Base-by-base conservation (phyloP, 257 asterid species). In the Nyctanthes arbortristis region DNA sequence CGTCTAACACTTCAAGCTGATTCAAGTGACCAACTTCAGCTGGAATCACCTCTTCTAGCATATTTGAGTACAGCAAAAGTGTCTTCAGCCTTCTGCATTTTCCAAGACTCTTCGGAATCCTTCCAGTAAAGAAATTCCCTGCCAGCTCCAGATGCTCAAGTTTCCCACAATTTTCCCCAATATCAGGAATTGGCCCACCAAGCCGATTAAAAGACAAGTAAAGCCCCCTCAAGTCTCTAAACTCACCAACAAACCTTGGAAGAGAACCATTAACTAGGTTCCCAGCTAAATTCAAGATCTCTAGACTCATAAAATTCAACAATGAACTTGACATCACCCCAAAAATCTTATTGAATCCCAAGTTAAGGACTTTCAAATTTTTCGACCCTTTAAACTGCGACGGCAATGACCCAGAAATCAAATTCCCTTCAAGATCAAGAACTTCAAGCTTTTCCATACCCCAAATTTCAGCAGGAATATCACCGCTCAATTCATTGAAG, bases 341-440 rank as follows among this genome's bases (percentile, higher is more conserved):
- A 9, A 2, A 63, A 36, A 93, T 73, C 79, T 64, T 64, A 74
- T 91, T 93, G 62, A 86, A 89, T 35, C 95, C 99, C 78, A 93
- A 74, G 63, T 93, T 91, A 22, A 93, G 88, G 75, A 87, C 91
- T 73, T 77, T 81, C 81, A 93, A 74, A 36, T 55, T 86, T 82
- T 70, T 82, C 85, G 83, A 70, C 68, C 99, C 97, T 22, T 37
- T 45, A 66, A 91, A 81, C 49, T 32, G 67, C 54, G 60, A 33
- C 2, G 96, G 97, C 73, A 93, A 82, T 27, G 73, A 58, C 35
- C 94, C 96, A 2, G 85, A 73, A 39, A 93, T 30, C 33, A 36
- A 79, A 79, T 93, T 93, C 75, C 97, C 99, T 56, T 93, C 97
- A 3, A 93, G 96, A 77, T 93, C 96, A 79, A 91, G 87, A 72